phyloP scores from a whole-genome alignment of 768 basidiomycete genomes.

The Pisolithus albus region DNA sequence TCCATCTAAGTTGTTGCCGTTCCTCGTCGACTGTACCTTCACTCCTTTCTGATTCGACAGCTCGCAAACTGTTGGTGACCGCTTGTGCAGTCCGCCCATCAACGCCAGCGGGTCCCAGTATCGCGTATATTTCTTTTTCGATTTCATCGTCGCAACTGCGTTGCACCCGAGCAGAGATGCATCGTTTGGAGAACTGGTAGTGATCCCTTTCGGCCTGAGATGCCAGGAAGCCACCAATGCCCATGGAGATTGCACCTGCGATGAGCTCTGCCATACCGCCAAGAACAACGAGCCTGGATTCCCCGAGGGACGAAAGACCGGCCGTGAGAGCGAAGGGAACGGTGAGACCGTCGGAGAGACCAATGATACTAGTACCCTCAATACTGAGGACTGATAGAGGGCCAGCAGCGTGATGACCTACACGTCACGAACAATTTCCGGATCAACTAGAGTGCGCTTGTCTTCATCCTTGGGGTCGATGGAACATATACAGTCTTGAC shows the following conservation, averaged over 20 bases:
- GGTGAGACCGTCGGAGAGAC: slow-evolving; percentile 85
- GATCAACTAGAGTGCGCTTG: slow-evolving; percentile 75
- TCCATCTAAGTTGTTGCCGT: slow-evolving; percentile 53
- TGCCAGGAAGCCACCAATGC: slow-evolving; percentile 95
- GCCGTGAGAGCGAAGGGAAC: slow-evolving; percentile 90
- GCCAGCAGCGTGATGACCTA: slow-evolving; percentile 31
- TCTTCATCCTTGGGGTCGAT: slow-evolving; percentile 79
- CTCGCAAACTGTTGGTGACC: slow-evolving; percentile 69
- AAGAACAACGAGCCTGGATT: slow-evolving; percentile 85
- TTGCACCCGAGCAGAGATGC: slow-evolving; percentile 74
- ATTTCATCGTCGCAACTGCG: slow-evolving; percentile 92
- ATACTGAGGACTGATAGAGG: slow-evolving; percentile 1
- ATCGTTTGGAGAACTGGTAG: slow-evolving; percentile 71
- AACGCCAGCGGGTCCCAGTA: slow-evolving; percentile 86
- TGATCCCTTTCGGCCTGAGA: slow-evolving; percentile 96
- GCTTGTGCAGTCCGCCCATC: slow-evolving; percentile 73
- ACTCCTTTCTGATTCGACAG: slow-evolving; percentile 46
- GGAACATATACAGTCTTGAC: slow-evolving; percentile 71
- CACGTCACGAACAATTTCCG: slow-evolving; percentile 85
- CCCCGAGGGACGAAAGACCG: slow-evolving; percentile 82
- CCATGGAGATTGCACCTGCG: slow-evolving; percentile 96
- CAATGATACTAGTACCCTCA: slow-evolving; percentile 56
- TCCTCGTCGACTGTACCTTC: slow-evolving; percentile 43
- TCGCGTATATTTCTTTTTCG: slow-evolving; percentile 87
- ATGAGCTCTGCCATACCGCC: slow-evolving; percentile 95